These are phyloP conservation scores for Canariomyces notabilis DNA, from an alignment of 2,329 filamentous ascomycete genomes.

Conservation along the genomic window DNA sequence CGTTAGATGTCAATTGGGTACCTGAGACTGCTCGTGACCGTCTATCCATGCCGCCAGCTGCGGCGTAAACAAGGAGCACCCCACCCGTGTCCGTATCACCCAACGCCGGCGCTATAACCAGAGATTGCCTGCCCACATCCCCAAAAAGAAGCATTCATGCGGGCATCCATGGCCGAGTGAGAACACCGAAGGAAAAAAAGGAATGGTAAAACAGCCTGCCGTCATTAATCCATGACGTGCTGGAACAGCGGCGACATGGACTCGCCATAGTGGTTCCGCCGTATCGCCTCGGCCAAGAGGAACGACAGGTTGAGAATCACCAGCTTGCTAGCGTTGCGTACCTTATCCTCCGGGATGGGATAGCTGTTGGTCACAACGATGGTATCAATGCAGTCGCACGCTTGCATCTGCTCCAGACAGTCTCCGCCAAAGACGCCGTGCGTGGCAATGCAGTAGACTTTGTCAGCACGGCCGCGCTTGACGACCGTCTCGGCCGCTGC, in stretches of 20 bases:
- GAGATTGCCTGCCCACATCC: constrained; percentile 19
- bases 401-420: constrained; percentile 82
- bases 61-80: constrained; percentile 14
- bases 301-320: constrained; percentile 85
- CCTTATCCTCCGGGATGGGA: constrained; percentile 73
- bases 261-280: constrained; percentile 95
- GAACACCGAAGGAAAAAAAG: constrained; percentile 10
- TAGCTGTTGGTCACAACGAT: constrained; percentile 98
- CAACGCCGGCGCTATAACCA: constrained; percentile 25
- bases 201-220: constrained; percentile 18
- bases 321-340: constrained; percentile 70
- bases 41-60: constrained; percentile 19
- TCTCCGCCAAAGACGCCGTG: constrained; percentile 92
- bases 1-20: constrained; percentile 23
- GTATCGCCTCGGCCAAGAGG: constrained; percentile 84
- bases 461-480: constrained; percentile 84
- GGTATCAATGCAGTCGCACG: constrained; percentile 86
- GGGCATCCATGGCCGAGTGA: background rate
- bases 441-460: constrained; percentile 95
- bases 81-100: constrained; percentile 14
- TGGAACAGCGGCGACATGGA: constrained; percentile 67
- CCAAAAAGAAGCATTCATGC: constrained; percentile 7
- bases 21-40: constrained; percentile 24
- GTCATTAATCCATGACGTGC: constrained; percentile 51
- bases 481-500: constrained; percentile 94